Evolutionary conservation across 345 rosid genomes (phyloP), one percentile per base, ranked within the genome.

Genomic region (Moringa oleifera): DNA sequence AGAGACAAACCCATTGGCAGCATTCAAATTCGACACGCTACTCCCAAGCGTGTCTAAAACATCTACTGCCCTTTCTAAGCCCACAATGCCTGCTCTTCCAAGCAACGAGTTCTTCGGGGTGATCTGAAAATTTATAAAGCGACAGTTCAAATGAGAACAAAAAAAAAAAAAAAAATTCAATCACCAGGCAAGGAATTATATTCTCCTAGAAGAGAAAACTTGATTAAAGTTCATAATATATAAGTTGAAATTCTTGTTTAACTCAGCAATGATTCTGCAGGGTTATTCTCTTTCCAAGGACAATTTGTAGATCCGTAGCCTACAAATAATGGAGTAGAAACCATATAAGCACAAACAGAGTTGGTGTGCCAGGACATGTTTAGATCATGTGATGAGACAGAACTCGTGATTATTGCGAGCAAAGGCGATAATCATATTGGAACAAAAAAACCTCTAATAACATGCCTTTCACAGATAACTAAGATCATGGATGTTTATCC

Each of bases 31-130:
- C 18, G 96, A 80, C 88, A 88, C 69, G 59, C 90, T 82, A 66
- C 93, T 88, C 62, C 96, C 97, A 4, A 90, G 67, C 51, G 87
- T 82, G 70, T 86, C 97, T 21, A 93, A 53, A 70, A 83, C 87
- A 49, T 77, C 90, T 0, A 86, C 87, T 3, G 96, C 90, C 75
- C 77, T 86, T 72, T 86, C 90, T 36, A 93, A 53, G 31, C 95
- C 86, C 51, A 75, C 66, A 3, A 73, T 61, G 28, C 94, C 82
- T 3, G 86, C 89, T 62, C 76, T 79, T 75, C 89, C 98, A 18
- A 81, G 65, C 77, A 83, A 71, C 36, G 90, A 82, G 52, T 72
- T 79, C 80, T 67, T 83, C 53, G 78, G 81, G 53, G 57, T 49
- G 54, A 57, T 61, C 97, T 82, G 19, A 36, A 55, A 71, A 66